Evolutionary conservation across 192 early-diverging fungal species (phyloP).

Genomic region (Geranomyces variabilis): DNA sequence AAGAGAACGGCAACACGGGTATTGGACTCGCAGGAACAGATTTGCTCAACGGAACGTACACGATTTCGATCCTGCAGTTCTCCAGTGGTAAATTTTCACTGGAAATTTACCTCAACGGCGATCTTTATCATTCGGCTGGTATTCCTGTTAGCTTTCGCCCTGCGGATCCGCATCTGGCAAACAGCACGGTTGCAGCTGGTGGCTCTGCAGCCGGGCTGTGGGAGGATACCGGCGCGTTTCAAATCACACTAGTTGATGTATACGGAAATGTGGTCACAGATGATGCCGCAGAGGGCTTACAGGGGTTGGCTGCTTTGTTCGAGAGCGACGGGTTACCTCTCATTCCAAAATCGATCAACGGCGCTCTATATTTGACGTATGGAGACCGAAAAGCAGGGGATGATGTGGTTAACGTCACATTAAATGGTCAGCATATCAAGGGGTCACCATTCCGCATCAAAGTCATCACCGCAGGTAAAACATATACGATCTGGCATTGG

Average conservation of each 20-base stretch:
- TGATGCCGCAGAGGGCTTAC: too few species aligned
- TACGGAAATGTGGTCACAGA: not conserved
- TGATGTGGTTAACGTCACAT: not conserved
- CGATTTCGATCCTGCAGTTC: not conserved
- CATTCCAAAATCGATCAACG: not conserved
- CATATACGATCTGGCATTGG: too few species aligned
- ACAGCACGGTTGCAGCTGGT: not conserved
- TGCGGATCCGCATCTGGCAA: not conserved
- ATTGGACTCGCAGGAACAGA: not conserved
- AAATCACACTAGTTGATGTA: not conserved
- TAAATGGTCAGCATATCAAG: not conserved
- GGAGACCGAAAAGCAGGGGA: not conserved
- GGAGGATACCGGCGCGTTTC: not conserved
- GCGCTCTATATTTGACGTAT: not conserved
- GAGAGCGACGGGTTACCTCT: not conserved
- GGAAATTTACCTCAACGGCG: slow-evolving; percentile 1
- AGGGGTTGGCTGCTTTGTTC: not conserved
- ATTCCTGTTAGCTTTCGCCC: not conserved
- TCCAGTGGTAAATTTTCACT: not conserved
- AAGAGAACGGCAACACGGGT: not conserved
- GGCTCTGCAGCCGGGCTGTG: not conserved
- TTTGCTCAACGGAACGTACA: slow-evolving; percentile 6
- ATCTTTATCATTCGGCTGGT: not conserved
- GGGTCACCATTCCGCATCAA: not conserved
- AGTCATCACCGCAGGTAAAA: not conserved